Evolutionary conservation across 2,329 filamentous ascomycete genomes (phyloP).

Genomic region (Nemania abortiva): DNA sequence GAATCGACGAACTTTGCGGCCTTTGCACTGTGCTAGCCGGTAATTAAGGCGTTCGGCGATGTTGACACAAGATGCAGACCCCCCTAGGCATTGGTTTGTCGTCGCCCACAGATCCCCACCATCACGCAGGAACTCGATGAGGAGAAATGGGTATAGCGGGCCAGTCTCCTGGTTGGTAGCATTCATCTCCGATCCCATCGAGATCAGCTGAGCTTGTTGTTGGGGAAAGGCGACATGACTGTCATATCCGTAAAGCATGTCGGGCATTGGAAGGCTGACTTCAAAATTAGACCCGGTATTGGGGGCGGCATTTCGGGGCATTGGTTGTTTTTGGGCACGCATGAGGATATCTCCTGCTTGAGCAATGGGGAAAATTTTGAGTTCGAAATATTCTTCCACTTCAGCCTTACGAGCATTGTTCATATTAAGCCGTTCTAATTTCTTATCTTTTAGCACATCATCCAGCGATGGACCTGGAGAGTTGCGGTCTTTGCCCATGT

Average conservation of each 20-base stretch:
- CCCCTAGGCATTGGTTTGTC: constrained; percentile 54
- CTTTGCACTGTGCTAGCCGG: constrained; percentile 36
- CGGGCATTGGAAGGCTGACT: constrained; percentile 8
- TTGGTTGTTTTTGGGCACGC: not conserved
- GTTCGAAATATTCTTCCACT: not conserved
- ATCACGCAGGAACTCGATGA: constrained; percentile 50
- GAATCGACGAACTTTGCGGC: constrained; percentile 40
- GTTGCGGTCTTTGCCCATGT: not conserved
- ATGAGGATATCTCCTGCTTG: not conserved
- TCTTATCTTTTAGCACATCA: not conserved
- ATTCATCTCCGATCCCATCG: not conserved
- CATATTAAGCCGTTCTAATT: not conserved
- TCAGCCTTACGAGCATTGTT: not conserved
- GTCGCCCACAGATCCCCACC: constrained; percentile 52
- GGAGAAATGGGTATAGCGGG: constrained; percentile 48
- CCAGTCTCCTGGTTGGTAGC: constrained; percentile 4
- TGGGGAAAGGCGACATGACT: not conserved
- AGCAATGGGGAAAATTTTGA: not conserved
- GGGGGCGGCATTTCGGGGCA: not conserved
- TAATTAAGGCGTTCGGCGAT: constrained; percentile 40
- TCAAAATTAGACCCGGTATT: not conserved
- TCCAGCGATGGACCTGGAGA: not conserved
- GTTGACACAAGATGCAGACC: constrained; percentile 51
- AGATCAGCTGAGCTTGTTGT: not conserved
- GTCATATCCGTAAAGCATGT: constrained; percentile 6